Evolutionary conservation across 805 yeast species (phyloP), one percentile per base, ranked within the genome.

Genomic region (Zygosaccharomyces lentus): DNA sequence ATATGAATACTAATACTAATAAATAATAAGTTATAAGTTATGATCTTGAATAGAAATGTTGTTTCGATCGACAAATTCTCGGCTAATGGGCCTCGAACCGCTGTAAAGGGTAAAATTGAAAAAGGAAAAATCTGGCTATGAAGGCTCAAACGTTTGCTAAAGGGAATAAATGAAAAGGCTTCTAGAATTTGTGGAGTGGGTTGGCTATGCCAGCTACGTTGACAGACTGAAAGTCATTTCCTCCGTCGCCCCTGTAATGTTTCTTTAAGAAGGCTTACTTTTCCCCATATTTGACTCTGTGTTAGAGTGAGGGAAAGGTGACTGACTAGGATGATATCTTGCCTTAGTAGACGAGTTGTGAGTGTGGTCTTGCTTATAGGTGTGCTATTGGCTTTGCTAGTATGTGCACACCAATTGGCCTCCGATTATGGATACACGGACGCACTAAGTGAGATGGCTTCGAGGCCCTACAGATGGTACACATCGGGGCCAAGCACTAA

Each of bases 401-500:
- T 21, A 32, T 24, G 15, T 21, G 44, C 36, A 5, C 27, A 41
- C 21, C 32, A 32, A 26, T 41, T 41, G 38, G 37, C 31, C 15
- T 41, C 37, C 4, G 44, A 32, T 9, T 34, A 41, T 8, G 44
- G 37, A 8, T 41, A 41, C 21, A 25, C 31, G 2, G 31, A 32
- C 13, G 37, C 12, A 3, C 30, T 41, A 3, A 13, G 30, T 32
- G 37, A 41, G n/a, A 32, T 34, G 37, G 44, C 44, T 16, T 34
- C 37, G 15, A 41, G 16, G 21, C 37, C 44, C n/a, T 41, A 41
- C 34, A 27, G 8, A 38, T 38, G 41, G 41, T 38, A 38, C 23
- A 12, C 34, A 5, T 16, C 41, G 1, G 41, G 34, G 8, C 6
- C 9, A 13, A 9, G 13, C 31, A 4, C 34, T 5, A 5, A 13